Evolutionary conservation across 2,329 filamentous ascomycete genomes (phyloP).

Genomic region (Ascochyta pisi): DNA sequence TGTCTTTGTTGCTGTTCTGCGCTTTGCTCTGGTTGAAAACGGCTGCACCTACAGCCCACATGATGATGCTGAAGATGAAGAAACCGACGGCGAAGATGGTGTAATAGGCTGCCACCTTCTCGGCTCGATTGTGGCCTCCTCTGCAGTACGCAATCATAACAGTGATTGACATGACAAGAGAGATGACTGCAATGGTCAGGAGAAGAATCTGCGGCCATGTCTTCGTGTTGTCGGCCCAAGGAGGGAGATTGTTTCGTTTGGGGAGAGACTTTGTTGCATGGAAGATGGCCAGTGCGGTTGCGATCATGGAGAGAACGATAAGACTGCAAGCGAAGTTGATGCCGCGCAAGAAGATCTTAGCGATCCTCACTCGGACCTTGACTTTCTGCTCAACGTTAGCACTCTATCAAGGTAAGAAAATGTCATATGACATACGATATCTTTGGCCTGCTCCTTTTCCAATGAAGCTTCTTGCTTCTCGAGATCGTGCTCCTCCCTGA

Average conservation of each 20-base stretch:
- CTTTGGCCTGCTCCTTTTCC: conserved; percentile 85
- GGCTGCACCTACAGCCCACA: conserved; percentile 89
- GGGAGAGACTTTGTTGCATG: conserved; percentile 81
- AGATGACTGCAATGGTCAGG: conserved; percentile 78
- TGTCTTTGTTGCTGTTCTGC: conserved; percentile 78
- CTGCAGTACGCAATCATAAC: conserved; percentile 88
- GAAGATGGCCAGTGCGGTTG: conserved; percentile 90
- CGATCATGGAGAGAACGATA: conserved; percentile 90
- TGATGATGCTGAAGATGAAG: conserved; percentile 90
- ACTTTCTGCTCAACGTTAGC: conserved; percentile 73
- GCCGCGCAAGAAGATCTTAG: conserved; percentile 92
- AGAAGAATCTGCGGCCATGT: conserved; percentile 90
- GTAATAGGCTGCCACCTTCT: conserved; percentile 95
- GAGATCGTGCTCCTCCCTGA: conserved; percentile 82
- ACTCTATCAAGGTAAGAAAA: not conserved
- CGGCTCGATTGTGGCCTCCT: conserved; percentile 85
- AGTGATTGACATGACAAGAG: conserved; percentile 76
- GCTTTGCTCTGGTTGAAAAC: conserved; percentile 80
- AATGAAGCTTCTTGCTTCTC: conserved; percentile 84
- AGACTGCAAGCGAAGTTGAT: conserved; percentile 97
- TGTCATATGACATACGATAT: conserved; percentile 73
- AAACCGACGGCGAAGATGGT: conserved; percentile 91
- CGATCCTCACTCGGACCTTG: conserved; percentile 88
- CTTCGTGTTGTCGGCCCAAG: conserved; percentile 82
- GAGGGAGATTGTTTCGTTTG: conserved; percentile 76